Evolutionary conservation across 2,329 filamentous ascomycete species (phyloP).

Genomic region (Exophiala sideris): DNA sequence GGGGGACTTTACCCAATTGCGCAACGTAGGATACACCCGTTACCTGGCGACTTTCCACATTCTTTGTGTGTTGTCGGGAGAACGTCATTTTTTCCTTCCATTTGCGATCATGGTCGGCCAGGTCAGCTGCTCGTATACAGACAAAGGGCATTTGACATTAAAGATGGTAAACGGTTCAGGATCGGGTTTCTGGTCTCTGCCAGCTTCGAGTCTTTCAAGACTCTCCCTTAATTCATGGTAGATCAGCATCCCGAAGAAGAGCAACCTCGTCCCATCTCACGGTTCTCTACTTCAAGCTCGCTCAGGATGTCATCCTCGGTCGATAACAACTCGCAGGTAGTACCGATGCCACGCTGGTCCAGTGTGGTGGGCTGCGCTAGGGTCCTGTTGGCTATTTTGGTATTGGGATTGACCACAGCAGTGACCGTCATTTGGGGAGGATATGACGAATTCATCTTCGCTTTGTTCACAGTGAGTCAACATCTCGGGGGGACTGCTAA

Average conservation of each 20-base stretch:
- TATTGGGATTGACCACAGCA: slow-evolving; percentile 22
- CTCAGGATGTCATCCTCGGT: slow-evolving; percentile 8
- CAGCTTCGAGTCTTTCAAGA: background rate
- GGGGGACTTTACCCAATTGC: background rate
- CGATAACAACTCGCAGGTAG: slow-evolving; percentile 7
- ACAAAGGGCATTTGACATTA: background rate
- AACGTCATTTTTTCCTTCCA: background rate
- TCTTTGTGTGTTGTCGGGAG: slow-evolving; percentile 18
- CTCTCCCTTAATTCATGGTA: slow-evolving; percentile 3
- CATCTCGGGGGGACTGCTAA: background rate
- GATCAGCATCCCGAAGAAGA: slow-evolving; percentile 4
- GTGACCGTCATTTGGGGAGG: slow-evolving; percentile 20
- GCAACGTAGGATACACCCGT: background rate
- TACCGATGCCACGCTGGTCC: slow-evolving; percentile 28
- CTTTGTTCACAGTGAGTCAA: slow-evolving; percentile 25
- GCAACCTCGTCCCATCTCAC: slow-evolving; percentile 7
- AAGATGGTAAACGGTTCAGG: background rate
- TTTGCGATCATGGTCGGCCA: slow-evolving; percentile 1
- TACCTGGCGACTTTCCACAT: slow-evolving; percentile 14
- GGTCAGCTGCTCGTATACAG: background rate
- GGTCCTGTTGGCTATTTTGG: slow-evolving; percentile 17
- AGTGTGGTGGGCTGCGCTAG: slow-evolving; percentile 21
- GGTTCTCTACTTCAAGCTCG: slow-evolving; percentile 19
- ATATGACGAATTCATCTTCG: slow-evolving; percentile 19
- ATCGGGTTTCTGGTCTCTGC: background rate